Base-by-base conservation (phyloP, 2,329 filamentous ascomycete genomes). In the Neopestalotiopsis rosae region DNA sequence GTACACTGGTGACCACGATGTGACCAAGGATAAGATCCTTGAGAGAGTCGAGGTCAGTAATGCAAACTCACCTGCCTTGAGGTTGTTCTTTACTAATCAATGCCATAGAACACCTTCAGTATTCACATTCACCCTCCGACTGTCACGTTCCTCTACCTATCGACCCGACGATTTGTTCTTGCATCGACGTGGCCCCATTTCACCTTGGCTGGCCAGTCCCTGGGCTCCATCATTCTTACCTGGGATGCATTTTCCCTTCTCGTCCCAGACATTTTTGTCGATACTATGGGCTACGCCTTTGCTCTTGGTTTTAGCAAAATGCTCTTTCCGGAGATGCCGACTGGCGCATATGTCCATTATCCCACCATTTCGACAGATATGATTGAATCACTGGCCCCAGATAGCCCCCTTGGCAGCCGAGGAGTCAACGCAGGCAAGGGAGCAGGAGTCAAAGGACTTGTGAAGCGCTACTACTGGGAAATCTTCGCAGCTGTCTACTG, bases 271-370 rank as follows among this genome's bases (percentile, higher is more conserved):
- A 88, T 98, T 66, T 97, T 98, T 79, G 87, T 99, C 74, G 96
- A 99, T 78, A 99, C 96, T 1, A 98, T 99, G 95, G 96, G 96
- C 71, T 99, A 98, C 77, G 94, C 95, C 32, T 99, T 98, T 78
- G 89, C 93, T 0, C 88, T 97, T 12, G 94, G 93, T 9, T 85
- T 98, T 3, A 92, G 87, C 80, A 96, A 94, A 77, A 87, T 92
- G 71, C 85, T 98, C 30, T 98, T 98, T 77, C 92, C 88, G 0
- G 80, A 83, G 45, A 88, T 98, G 1, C 93, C 95, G 0, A 98
- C 94, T 0, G 94, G 89, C 61, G 95, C 96, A 66, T 99, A 99
- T 78, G 95, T 98, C 1, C 96, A 99, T 82, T 99, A 98, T 78
- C 96, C 96, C 1, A 98, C 95, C 68, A 99, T 99, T 67, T 98